phyloP scores from a whole-genome alignment of 1,284 basidiomycete species.

The Pyrrhoderma noxium region DNA sequence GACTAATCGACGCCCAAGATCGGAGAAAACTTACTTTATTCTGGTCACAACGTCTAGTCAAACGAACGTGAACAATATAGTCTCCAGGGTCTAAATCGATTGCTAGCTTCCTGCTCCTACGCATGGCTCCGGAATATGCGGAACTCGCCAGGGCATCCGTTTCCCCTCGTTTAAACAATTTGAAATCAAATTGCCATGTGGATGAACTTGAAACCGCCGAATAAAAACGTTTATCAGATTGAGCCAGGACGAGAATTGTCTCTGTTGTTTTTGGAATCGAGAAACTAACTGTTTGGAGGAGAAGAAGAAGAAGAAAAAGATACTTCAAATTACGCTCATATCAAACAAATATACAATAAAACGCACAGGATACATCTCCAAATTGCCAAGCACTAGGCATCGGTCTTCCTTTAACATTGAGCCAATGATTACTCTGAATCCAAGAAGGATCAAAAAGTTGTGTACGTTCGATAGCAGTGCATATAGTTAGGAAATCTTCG shows the following conservation, averaged over 20 bases:
- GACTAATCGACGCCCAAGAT: no score
- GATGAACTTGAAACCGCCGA: conserved; percentile 29
- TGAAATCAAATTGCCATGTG: conserved; percentile 39
- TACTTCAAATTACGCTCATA: neutral
- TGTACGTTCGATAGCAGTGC: conserved; percentile 39
- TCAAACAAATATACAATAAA: neutral
- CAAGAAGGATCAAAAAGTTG: conserved; percentile 41
- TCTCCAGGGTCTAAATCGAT: conserved; percentile 39
- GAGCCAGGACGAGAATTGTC: conserved; percentile 41
- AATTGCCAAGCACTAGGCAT: conserved; percentile 37
- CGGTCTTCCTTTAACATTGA: conserved; percentile 32
- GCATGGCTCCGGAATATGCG: conserved; percentile 25
- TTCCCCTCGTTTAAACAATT: conserved; percentile 38
- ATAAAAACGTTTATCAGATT: conserved; percentile 42
- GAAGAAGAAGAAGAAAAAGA: neutral
- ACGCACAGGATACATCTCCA: conserved; percentile 43
- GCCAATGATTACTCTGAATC: conserved; percentile 43
- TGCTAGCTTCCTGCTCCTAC: conserved; percentile 37
- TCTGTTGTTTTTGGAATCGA: conserved; percentile 31
- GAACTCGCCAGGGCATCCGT: conserved; percentile 32
- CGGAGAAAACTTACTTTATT: no score
- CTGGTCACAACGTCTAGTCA: conserved; percentile 24
- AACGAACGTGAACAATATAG: conserved; percentile 45
- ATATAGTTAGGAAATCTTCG: conserved; percentile 41
- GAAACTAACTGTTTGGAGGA: conserved; percentile 37